These are phyloP conservation scores for Kwoniella heveanensis DNA, from an alignment of 768 basidiomycete species.

Conservation along the genomic window DNA sequence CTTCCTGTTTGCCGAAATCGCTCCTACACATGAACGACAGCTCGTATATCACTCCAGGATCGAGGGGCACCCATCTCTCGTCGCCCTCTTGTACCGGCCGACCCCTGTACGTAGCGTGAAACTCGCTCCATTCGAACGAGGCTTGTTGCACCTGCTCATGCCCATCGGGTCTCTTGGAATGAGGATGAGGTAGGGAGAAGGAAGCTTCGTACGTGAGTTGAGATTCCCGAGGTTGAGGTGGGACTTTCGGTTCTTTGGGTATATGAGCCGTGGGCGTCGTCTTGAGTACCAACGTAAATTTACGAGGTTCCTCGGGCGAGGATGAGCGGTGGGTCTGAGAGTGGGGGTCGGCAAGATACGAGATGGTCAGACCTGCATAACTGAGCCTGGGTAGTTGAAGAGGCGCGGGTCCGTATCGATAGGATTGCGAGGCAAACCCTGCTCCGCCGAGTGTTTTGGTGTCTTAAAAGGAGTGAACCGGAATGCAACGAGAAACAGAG, in stretches of 20 bases:
- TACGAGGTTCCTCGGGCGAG: constrained; percentile 4
- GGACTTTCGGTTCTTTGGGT: constrained; percentile 41
- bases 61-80: constrained; percentile 43
- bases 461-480: constrained; percentile 41
- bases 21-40: constrained; percentile 56
- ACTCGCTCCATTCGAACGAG: constrained; percentile 44
- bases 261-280: constrained; percentile 37
- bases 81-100: constrained; percentile 38
- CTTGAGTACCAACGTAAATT: constrained; percentile 53
- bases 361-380: constrained; percentile 32
- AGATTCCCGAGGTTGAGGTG: constrained; percentile 36
- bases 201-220: constrained; percentile 48
- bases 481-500: not conserved
- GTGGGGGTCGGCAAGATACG: constrained; percentile 22
- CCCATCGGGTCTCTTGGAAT: not conserved
- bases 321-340: not conserved
- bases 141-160: not conserved
- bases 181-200: constrained; percentile 25
- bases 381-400: constrained; percentile 35
- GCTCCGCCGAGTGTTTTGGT: constrained; percentile 57
- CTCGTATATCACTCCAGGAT: constrained; percentile 49
- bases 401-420: constrained; percentile 45
- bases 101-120: constrained; percentile 54
- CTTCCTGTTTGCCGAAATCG: constrained; percentile 55
- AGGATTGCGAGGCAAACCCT: constrained; percentile 58